Evolutionary conservation across 192 early-diverging fungal genomes (phyloP), one percentile per base, ranked within the genome.

Genomic region (Entophlyctis luteolus): DNA sequence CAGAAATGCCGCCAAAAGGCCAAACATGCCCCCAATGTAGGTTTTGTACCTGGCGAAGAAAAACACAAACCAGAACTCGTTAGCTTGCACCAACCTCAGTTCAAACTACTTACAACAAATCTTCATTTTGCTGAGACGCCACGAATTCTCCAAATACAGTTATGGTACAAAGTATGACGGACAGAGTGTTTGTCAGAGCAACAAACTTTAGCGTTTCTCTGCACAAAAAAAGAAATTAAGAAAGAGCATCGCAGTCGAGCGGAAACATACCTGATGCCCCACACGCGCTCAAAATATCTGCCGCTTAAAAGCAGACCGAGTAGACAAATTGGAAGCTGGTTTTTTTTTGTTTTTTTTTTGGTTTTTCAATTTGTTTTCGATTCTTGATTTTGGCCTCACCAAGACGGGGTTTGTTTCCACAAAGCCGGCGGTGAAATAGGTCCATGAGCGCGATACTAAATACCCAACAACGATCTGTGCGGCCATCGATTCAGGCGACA

Each of bases 241-340:
- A 23, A n/a, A n/a, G n/a, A n/a, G n/a, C n/a, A n/a, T n/a, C n/a
- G n/a, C n/a, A n/a, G n/a, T n/a, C n/a, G n/a, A n/a, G n/a, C n/a
- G n/a, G n/a, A 16, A 22, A 54, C 58, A 6, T 39, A 79, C 70
- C 59, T 83, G 27, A 81, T 75, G 8, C 92, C 92, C 91, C 93
- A 98, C 56, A 83, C 82, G 23, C 84, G 79, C 72, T 94, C 95
- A 67, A 95, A 78, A 72, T 93, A 95, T 65, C 86, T 81, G 37
- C 92, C 93, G 62, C 77, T 70, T 14, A 82, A 68, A 18, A 87
- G 54, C 2, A 88, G 57, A 6, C 70, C 59, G 1, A 81, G 35
- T 67, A 69, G 29, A 81, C 12, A 42, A 81, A 71, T 77, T 85
- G 36, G 54, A n/a, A 45, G 46, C 59, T 42, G 46, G 29, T 14